These are phyloP conservation scores for Orbilia oligospora DNA, from an alignment of 2,329 filamentous ascomycete species.

Conservation along the genomic window DNA sequence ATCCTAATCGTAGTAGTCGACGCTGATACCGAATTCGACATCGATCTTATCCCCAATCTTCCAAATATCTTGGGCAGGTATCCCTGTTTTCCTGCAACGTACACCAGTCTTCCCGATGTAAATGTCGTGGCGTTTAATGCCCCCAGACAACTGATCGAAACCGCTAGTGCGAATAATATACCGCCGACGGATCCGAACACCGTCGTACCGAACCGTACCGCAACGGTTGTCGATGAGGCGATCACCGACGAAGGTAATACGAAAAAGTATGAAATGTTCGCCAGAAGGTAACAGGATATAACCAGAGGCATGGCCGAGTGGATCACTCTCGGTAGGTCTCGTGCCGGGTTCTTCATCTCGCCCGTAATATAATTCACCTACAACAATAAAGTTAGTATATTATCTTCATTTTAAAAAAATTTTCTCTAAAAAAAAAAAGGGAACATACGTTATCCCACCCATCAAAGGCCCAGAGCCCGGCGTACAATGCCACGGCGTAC, in stretches of 20 bases:
- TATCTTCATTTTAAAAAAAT: not conserved
- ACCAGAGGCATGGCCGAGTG: slow-evolving; percentile 97
- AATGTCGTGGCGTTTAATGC: slow-evolving; percentile 95
- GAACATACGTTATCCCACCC: slow-evolving; percentile 94
- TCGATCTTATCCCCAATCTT: slow-evolving; percentile 78
- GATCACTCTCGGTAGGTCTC: slow-evolving; percentile 93
- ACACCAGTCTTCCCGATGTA: slow-evolving; percentile 90
- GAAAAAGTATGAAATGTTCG: slow-evolving; percentile 94
- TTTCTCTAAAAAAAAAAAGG: not conserved
- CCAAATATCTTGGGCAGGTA: slow-evolving; percentile 89
- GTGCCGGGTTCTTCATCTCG: slow-evolving; percentile 91
- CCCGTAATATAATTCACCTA: slow-evolving; percentile 98
- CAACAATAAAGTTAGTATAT: not conserved
- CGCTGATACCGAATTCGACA: slow-evolving; percentile 65
- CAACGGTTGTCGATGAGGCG: slow-evolving; percentile 92
- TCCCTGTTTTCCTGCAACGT: slow-evolving; percentile 93
- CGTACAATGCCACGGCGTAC: slow-evolving; percentile 95
- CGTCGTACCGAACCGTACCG: slow-evolving; percentile 88
- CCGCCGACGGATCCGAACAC: slow-evolving; percentile 89
- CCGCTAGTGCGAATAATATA: slow-evolving; percentile 86
- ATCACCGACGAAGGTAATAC: slow-evolving; percentile 86
- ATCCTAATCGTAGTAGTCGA: slow-evolving; percentile 63
- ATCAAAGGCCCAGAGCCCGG: slow-evolving; percentile 96
- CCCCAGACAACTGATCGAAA: slow-evolving; percentile 92
- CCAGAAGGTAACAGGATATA: slow-evolving; percentile 88